Evolutionary conservation across 352 stramenopile species (phyloP), one percentile per base, ranked within the genome.

Genomic region (Phytophthora multivora): DNA sequence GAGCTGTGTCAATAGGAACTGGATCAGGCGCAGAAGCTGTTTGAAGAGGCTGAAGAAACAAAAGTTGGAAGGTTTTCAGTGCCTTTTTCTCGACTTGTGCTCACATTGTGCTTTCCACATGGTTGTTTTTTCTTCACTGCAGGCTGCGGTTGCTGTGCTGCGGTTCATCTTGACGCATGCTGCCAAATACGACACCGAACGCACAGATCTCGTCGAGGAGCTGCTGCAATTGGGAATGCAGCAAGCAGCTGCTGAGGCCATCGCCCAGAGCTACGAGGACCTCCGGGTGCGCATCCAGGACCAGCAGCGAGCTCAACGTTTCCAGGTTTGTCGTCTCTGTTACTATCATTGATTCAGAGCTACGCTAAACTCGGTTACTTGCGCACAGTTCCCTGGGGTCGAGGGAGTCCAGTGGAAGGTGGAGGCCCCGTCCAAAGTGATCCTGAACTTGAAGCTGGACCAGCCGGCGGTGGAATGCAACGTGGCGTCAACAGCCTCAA

Each of bases 111-210:
- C 21, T 23, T 23, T 23, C 2, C 21, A 23, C 2, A 1, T 36
- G 2, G 23, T 5, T n/a, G n/a, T n/a, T n/a, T n/a, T n/a, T n/a
- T 9, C 8, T 28, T 39, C 11, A 23, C 31, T 36, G 0, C 35
- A 80, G 74, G 68, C 70, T 40, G 57, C 50, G 10, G 42, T 69
- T 16, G 63, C 70, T 45, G 63, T 65, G 66, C 59, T 88, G 9
- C 79, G 63, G 2, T 89, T 89, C 53, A 64, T 87, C 28, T 52
- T 87, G 26, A 72, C 43, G 19, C 73, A 86, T 18, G 59, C 72
- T 16, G 71, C 75, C 42, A 89, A 84, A 42, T 84, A 83, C 51
- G 66, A 87, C 28, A 28, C 63, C 1, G 54, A 63, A 1, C 41
- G 60, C 21, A 30, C 23, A 18, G 79, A 89, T 18, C 60, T 89